Base-by-base conservation (phyloP, 2,329 filamentous ascomycete species). In the Dothistroma pini region DNA sequence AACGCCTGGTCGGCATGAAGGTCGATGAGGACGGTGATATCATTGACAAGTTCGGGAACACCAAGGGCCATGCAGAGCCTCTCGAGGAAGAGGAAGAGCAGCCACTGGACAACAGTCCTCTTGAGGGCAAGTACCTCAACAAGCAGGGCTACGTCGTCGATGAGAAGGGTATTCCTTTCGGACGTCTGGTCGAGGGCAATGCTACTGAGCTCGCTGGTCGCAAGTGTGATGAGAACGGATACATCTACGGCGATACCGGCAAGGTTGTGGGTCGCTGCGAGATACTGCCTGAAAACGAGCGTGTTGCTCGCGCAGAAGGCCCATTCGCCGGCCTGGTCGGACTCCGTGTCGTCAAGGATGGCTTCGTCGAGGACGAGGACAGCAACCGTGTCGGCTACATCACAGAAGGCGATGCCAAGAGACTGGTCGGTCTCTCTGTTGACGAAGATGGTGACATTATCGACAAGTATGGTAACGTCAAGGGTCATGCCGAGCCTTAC, bases 21-120 rank as follows among this genome's bases (percentile, higher is more conserved):
- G 90, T 95, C 19, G 91, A 95, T 60, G 87, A 91, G 63, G 90
- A 96, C 65, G 91, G 91, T 41, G 90, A 95, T 60, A 86, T 96
- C 34, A 81, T 89, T 59, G 91, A 95, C 79, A 87, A 86, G 74
- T 92, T 81, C 66, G 84, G 84, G 64, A 86, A 86, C 67, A 81
- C 83, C 57, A 81, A 86, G 71, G 84, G 83, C 16, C 58, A 60
- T 32, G 84, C 84, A 57, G 83, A 86, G 68, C 82, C 82, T 7
- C 75, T 83, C 19, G 76, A 78, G 59, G 79, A 80, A 64, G 72
- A 77, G 16, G 70, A 71, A 48, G 73, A 64, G 49, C 54, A 56
- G 41, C 58, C 73, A 10, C 66, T 76, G 12, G 83, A 86, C 66
- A 77, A 84, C n/a, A 84, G 82, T 4, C 74, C 78, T 34, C 76